These are phyloP conservation scores for Penicillium macrosclerotiorum DNA, from an alignment of 495 filamentous ascomycete genomes.

Conservation along the genomic window DNA sequence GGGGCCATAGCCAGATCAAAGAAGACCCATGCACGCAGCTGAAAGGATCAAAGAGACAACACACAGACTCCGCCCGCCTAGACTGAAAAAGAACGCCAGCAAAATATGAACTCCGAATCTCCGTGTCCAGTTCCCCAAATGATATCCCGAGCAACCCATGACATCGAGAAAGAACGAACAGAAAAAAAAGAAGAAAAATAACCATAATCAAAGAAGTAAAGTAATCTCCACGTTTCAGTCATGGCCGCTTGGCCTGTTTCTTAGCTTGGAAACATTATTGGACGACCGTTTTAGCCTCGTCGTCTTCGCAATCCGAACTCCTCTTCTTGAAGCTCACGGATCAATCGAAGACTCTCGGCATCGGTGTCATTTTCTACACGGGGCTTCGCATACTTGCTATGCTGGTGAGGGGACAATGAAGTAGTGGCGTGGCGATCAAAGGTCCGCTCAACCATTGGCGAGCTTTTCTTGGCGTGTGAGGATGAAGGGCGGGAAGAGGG, in stretches of 20 bases:
- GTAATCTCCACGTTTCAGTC: neutral
- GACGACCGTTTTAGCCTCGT: conserved; percentile 25
- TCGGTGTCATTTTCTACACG: conserved; percentile 42
- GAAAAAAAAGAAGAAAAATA: conserved; percentile 2
- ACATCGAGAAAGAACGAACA: conserved; percentile 10
- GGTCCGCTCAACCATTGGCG: conserved; percentile 36
- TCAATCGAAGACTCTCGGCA: conserved; percentile 53
- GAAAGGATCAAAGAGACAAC: conserved; percentile 2
- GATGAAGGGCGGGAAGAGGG: conserved; percentile 42
- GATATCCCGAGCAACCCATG: conserved; percentile 18
- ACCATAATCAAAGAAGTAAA: conserved; percentile 1
- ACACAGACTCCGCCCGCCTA: conserved; percentile 9
- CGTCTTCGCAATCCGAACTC: conserved; percentile 58
- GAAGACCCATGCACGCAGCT: conserved; percentile 1
- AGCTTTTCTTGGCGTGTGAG: conserved; percentile 47
- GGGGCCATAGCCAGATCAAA: neutral
- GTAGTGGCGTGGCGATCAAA: conserved; percentile 25
- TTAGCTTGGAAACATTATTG: too few species aligned
- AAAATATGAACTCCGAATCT: conserved; percentile 17
- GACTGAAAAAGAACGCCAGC: conserved; percentile 9
- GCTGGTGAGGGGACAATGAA: conserved; percentile 34
- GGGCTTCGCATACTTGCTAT: conserved; percentile 28
- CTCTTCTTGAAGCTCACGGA: conserved; percentile 56
- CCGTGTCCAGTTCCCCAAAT: conserved; percentile 13
- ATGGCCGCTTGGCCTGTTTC: neutral